Conservation (phyloP, 2,329 filamentous ascomycete species). For the Xylaria sp. region DNA sequence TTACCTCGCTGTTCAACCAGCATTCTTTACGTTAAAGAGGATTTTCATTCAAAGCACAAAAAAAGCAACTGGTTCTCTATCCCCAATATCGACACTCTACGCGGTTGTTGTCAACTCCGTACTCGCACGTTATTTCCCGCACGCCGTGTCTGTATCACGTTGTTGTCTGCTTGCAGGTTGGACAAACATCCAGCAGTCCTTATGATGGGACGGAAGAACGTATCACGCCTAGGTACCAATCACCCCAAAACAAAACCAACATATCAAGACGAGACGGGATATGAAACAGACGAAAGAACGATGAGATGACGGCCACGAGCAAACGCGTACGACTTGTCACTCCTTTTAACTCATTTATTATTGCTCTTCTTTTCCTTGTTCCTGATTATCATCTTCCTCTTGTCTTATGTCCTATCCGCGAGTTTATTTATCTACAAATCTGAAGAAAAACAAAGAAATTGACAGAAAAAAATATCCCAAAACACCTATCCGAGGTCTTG, state of each 20-base stretch:
- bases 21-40: not conserved
- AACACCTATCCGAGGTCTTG: not conserved
- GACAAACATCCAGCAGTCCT: not conserved
- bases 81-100: not conserved
- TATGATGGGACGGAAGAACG: not conserved
- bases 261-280: not conserved
- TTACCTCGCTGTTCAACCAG: not conserved
- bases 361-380: not conserved
- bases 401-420: not conserved
- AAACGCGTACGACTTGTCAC: slow-evolving; percentile 24
- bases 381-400: slow-evolving; percentile 1
- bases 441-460: too few species aligned
- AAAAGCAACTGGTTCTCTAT: not conserved
- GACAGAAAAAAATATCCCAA: not conserved
- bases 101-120: not conserved
- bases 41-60: not conserved
- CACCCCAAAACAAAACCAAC: not conserved
- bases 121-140: not conserved
- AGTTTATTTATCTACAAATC: too few species aligned
- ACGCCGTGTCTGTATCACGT: not conserved
- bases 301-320: slow-evolving; percentile 22
- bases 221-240: not conserved
- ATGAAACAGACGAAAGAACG: slow-evolving; percentile 15
- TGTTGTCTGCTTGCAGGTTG: slow-evolving; percentile 4
- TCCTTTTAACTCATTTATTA: not conserved